These are phyloP conservation scores for Carallia pectinifolia DNA, from an alignment of 345 rosid species.

Conservation along the genomic window DNA sequence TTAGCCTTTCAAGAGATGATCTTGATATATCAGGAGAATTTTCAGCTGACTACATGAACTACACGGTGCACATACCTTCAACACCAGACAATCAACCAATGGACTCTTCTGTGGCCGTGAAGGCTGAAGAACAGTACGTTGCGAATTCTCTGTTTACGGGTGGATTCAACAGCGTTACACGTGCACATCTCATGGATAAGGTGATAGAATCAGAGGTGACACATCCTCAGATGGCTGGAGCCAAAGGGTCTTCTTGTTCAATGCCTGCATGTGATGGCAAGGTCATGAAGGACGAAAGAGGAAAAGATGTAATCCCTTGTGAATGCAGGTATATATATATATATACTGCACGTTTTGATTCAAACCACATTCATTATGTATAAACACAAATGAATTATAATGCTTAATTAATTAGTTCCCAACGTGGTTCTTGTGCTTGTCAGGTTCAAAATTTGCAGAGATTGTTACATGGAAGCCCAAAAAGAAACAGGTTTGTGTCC, in stretches of 20 bases:
- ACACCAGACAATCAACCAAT: constrained; percentile 94
- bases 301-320: constrained; percentile 76
- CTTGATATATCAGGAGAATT: constrained; percentile 81
- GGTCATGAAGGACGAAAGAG: constrained; percentile 88
- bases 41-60: constrained; percentile 77
- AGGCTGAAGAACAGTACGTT: constrained; percentile 89
- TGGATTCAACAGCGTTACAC: constrained; percentile 91
- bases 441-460: constrained; percentile 94
- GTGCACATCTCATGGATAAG: constrained; percentile 96
- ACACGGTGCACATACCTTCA: constrained; percentile 90
- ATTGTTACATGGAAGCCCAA: constrained; percentile 85
- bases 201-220: constrained; percentile 90
- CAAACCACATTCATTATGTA: too few relatives aligned
- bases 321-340: constrained; percentile 62
- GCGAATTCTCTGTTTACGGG: constrained; percentile 89
- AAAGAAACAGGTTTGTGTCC: constrained; percentile 83
- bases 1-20: constrained; percentile 78
- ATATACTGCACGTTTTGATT: neutral
- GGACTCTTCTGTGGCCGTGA: constrained; percentile 49
- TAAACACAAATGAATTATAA: neutral
- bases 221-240: constrained; percentile 96
- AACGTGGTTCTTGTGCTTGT: neutral
- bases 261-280: constrained; percentile 97
- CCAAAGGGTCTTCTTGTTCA: constrained; percentile 74
- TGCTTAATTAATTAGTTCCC: neutral